phyloP scores from a whole-genome alignment of 2,329 filamentous ascomycete species.

The Lithohypha guttulata region DNA sequence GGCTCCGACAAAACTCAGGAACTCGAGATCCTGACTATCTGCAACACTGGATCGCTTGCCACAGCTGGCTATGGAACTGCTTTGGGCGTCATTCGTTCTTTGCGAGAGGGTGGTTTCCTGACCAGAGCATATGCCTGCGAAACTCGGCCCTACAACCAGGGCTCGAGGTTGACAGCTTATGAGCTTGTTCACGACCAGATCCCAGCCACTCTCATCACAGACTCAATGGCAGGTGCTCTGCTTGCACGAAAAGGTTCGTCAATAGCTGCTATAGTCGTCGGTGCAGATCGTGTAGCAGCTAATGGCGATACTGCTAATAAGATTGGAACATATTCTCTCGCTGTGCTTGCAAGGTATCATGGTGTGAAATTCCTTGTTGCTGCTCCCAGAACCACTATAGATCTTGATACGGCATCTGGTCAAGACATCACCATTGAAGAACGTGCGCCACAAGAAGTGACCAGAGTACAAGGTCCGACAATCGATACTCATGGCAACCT shows the following conservation, averaged over 20 bases:
- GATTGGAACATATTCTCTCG: constrained; percentile 87
- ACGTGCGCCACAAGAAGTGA: constrained; percentile 69
- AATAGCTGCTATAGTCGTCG: constrained; percentile 81
- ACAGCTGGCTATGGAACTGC: constrained; percentile 98
- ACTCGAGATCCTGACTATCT: constrained; percentile 87
- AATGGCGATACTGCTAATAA: constrained; percentile 99
- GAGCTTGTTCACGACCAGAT: constrained; percentile 92
- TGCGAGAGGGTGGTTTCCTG: constrained; percentile 56
- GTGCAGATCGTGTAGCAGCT: constrained; percentile 85
- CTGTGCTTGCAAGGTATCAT: constrained; percentile 80
- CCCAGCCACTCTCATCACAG: constrained; percentile 81
- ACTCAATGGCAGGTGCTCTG: constrained; percentile 90
- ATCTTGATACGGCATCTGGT: constrained; percentile 68
- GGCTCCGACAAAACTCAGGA: constrained; percentile 27
- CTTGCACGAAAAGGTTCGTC: constrained; percentile 51
- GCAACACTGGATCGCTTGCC: constrained; percentile 91
- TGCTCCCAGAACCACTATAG: constrained; percentile 87
- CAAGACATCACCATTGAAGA: constrained; percentile 82
- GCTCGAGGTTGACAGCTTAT: constrained; percentile 85
- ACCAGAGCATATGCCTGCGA: constrained; percentile 90
- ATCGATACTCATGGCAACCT: constrained; percentile 53
- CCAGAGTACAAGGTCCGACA: constrained; percentile 68
- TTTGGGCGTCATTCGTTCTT: constrained; percentile 79
- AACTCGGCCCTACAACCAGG: constrained; percentile 95
- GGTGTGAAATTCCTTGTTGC: constrained; percentile 91